These are phyloP conservation scores for Penicillium sp. DNA, from an alignment of 2,329 filamentous ascomycete genomes.

Conservation along the genomic window DNA sequence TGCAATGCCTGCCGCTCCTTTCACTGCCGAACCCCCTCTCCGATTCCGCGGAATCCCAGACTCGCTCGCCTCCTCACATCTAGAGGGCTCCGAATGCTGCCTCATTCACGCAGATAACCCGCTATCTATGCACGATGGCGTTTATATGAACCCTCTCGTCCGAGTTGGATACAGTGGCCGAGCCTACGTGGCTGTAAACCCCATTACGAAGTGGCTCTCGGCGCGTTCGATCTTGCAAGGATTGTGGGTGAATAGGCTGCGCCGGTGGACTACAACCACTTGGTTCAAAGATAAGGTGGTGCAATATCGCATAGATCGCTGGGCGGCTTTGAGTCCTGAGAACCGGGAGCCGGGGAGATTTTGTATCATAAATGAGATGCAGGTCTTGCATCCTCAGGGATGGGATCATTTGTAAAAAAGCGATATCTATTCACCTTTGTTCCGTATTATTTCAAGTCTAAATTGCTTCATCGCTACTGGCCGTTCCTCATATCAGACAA, in stretches of 20 bases:
- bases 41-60: conserved; percentile 66
- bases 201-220: conserved; percentile 47
- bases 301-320: conserved; percentile 38
- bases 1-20: conserved; percentile 26
- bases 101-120: conserved; percentile 50
- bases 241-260: conserved; percentile 59
- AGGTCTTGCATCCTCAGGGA: conserved; percentile 19
- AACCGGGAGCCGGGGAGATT: conserved; percentile 16
- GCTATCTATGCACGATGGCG: conserved; percentile 29
- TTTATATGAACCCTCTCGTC: conserved; percentile 43
- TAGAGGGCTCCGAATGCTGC: conserved; percentile 79
- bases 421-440: not conserved
- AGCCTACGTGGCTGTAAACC: conserved; percentile 26
- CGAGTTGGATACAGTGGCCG: conserved; percentile 38
- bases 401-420: conserved; percentile 19
- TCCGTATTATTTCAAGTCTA: not conserved
- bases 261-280: conserved; percentile 45
- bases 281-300: conserved; percentile 30
- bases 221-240: conserved; percentile 52
- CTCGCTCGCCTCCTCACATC: conserved; percentile 51
- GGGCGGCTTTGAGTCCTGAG: conserved; percentile 19
- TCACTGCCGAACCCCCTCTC: conserved; percentile 39
- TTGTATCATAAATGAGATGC: conserved; percentile 27
- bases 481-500: too few relatives aligned
- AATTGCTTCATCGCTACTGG: not conserved